Conservation (phyloP, 495 filamentous ascomycete genomes). For the Annulohypoxylon maeteangense region DNA sequence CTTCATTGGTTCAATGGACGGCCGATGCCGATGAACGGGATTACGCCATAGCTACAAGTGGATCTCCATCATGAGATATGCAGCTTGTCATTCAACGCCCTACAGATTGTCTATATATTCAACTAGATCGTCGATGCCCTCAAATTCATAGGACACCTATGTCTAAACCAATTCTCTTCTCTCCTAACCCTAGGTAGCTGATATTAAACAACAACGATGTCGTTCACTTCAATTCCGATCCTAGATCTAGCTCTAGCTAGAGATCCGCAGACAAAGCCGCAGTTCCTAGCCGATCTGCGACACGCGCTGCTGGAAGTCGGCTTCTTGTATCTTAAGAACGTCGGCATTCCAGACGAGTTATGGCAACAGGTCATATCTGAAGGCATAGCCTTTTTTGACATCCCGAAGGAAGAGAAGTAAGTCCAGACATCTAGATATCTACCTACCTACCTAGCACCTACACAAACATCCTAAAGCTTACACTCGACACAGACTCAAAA, state of each 20-base stretch:
- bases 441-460: neutral
- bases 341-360: slow-evolving; percentile 74
- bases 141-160: neutral
- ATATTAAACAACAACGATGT: slow-evolving; percentile 49
- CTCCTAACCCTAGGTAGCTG: no score
- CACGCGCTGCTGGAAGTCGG: slow-evolving; percentile 89
- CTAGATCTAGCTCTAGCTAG: slow-evolving; percentile 77
- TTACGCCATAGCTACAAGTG: slow-evolving; percentile 46
- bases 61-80: slow-evolving; percentile 34
- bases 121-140: neutral
- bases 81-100: neutral
- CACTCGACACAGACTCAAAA: slow-evolving; percentile 65
- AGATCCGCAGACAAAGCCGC: slow-evolving; percentile 73
- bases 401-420: slow-evolving; percentile 81
- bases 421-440: no score
- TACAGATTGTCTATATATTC: neutral
- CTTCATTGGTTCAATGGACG: slow-evolving; percentile 26
- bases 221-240: slow-evolving; percentile 82
- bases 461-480: neutral
- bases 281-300: slow-evolving; percentile 77
- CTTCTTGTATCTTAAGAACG: slow-evolving; percentile 90
- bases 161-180: neutral
- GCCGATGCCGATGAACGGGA: slow-evolving; percentile 44
- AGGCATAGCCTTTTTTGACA: slow-evolving; percentile 79
- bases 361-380: slow-evolving; percentile 75